Percentiles rank a stretch among this genome's conserved stretches.
Evolutionary conservation across 2,329 filamentous ascomycete species (phyloP).

Genomic region (Hypoxylon sp.): DNA sequence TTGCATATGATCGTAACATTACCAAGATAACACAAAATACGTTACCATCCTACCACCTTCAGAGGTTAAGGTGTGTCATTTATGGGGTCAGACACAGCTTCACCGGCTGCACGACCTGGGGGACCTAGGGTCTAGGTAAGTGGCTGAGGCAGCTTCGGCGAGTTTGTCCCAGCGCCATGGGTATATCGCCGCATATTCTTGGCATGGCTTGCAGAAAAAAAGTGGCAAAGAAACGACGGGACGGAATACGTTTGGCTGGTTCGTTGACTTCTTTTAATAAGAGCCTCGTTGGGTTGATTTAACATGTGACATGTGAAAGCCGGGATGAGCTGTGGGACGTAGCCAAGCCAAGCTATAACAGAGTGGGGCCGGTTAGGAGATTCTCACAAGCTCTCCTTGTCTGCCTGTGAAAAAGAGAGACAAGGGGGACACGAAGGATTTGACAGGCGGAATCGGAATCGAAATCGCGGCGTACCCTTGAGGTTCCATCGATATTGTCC

Average conservation of each 20-base stretch:
- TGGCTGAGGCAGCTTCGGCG: constrained; percentile 7
- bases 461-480: constrained; percentile 25
- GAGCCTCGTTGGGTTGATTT: constrained; percentile 19
- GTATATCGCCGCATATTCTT: constrained; percentile 37
- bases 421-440: constrained; percentile 14
- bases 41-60: neutral
- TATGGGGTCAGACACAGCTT: neutral
- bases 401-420: constrained; percentile 20
- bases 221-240: constrained; percentile 20
- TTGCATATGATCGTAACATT: neutral
- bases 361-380: constrained; percentile 26
- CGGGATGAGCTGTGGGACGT: constrained; percentile 3
- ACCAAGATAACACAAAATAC: neutral
- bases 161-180: constrained; percentile 31
- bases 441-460: constrained; percentile 23
- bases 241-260: constrained; percentile 21
- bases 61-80: neutral
- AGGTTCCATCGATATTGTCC: constrained; percentile 28
- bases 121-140: constrained; percentile 7
- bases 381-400: constrained; percentile 10
- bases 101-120: constrained; percentile 1
- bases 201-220: constrained; percentile 22
- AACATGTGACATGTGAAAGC: constrained; percentile 38
- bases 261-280: neutral
- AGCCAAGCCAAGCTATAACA: constrained; percentile 5